phyloP scores from a whole-genome alignment of 2,329 filamentous ascomycete genomes.

The Clonostachys chloroleuca region DNA sequence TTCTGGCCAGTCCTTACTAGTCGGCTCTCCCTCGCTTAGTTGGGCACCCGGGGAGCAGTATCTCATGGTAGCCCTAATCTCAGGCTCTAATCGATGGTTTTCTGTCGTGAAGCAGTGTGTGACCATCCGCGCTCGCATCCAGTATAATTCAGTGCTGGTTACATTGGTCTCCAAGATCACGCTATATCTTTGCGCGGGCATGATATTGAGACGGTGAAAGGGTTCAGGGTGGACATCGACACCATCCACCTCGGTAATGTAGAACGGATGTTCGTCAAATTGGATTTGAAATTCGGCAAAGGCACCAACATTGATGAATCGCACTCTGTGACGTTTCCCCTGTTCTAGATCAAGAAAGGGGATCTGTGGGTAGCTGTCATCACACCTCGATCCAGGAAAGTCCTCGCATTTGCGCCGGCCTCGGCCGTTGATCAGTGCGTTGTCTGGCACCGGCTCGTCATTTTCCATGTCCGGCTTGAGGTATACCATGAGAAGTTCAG shows the following conservation, averaged over 20 bases:
- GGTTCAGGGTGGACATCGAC: slow-evolving; percentile 45
- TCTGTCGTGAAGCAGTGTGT: slow-evolving; percentile 28
- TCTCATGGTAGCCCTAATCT: slow-evolving; percentile 20
- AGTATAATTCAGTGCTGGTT: slow-evolving; percentile 48
- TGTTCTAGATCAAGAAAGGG: slow-evolving; percentile 37
- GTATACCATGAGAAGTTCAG: slow-evolving; percentile 23
- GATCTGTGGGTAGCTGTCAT: slow-evolving; percentile 22
- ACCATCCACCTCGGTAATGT: slow-evolving; percentile 45
- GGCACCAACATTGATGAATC: slow-evolving; percentile 55
- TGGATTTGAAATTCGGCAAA: slow-evolving; percentile 71
- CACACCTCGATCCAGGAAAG: slow-evolving; percentile 36
- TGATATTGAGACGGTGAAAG: slow-evolving; percentile 45
- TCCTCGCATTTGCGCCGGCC: slow-evolving; percentile 24
- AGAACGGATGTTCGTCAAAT: slow-evolving; percentile 62
- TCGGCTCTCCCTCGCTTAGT: slow-evolving; percentile 9
- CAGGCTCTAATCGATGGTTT: slow-evolving; percentile 20
- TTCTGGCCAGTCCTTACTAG: slow-evolving; percentile 44
- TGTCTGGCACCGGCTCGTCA: slow-evolving; percentile 62
- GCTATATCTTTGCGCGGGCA: slow-evolving; percentile 40
- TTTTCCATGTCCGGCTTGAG: slow-evolving; percentile 24
- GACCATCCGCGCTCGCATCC: slow-evolving; percentile 46
- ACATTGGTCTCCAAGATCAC: slow-evolving; percentile 36
- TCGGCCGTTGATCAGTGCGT: slow-evolving; percentile 58
- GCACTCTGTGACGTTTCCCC: slow-evolving; percentile 44
- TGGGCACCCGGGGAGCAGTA: slow-evolving; percentile 9